A percentile compares a stretch with the other conserved stretches of the same genome.
These are phyloP conservation scores for Pseudoneurospora amorphoporcata DNA, from an alignment of 495 filamentous ascomycete species.

Conservation along the genomic window DNA sequence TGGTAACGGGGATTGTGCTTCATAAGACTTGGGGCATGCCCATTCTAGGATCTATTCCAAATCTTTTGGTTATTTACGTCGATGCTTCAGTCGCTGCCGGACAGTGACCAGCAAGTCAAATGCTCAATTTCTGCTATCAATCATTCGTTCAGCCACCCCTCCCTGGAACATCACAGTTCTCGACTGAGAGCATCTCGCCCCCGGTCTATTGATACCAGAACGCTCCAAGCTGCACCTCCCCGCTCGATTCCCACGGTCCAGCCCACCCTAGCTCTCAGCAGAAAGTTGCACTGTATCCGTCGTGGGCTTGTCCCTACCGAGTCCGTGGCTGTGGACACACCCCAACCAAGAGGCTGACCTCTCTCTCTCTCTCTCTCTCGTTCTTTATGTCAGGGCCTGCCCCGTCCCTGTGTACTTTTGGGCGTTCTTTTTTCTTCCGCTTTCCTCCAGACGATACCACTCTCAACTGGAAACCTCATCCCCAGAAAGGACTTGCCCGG, in stretches of 20 bases:
- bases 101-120: neutral
- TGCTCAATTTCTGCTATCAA: neutral
- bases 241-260: neutral
- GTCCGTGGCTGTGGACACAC: neutral
- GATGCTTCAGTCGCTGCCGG: neutral
- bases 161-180: neutral
- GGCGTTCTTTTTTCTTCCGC: neutral
- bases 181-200: neutral
- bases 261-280: neutral
- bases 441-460: neutral
- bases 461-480: neutral
- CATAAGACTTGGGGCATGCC: neutral
- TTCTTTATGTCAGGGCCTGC: neutral
- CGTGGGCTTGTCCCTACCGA: neutral
- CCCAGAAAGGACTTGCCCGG: neutral
- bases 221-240: neutral
- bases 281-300: neutral
- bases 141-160: neutral
- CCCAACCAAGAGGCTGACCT: neutral
- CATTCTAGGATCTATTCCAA: neutral
- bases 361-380: neutral
- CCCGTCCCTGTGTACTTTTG: neutral
- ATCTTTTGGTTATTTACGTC: neutral
- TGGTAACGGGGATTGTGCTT: neutral
- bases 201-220: neutral